Base-by-base conservation (phyloP, 2,329 filamentous ascomycete species). In the Pestalotiopsis sp. region DNA sequence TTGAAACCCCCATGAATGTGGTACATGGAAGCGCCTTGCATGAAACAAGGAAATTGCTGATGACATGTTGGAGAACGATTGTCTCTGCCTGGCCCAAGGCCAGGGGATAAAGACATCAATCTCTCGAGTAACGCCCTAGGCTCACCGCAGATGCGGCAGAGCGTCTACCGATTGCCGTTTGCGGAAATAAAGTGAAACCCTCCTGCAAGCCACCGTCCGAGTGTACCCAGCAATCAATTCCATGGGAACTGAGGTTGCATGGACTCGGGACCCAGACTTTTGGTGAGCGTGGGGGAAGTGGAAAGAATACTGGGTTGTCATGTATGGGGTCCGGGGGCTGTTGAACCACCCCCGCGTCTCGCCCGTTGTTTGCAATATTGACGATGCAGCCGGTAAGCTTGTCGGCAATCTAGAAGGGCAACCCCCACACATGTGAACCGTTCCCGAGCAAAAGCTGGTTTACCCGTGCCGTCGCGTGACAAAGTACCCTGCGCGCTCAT, bases 401-500 rank as follows among this genome's bases (percentile, higher is more conserved):
- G 59, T 36, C 59, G 36, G 31, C 38, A 36, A 62, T n/a, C 11
- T 17, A 41, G 38, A 40, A 62, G 13, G 23, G 12, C 41, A 23
- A 36, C 59, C 59, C 59, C 59, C 59, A 62, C 59, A 40, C 36
- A 62, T 36, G n/a, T 31, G 9, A 62, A 62, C 59, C 59, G 38
- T 49, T 25, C 12, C 62, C 38, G 31, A 13, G n/a, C 36, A 65
- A 52, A 49, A 25, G 40, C 25, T 65, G 38, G 38, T 20, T 49
- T 56, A 66, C 58, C 45, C 45, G 14, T 63, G 59, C 59, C 31
- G 59, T 40, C 27, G 14, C 59, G 59, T 40, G 59, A 36, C 20
- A 31, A 27, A 38, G 27, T 36, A 20, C 13, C 59, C 13, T 14
- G 27, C 12, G 14, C n/a, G n/a, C 13, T 75, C 71, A 89, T 73